phyloP scores from a whole-genome alignment of 202 grass and related monocot species.

The Schoenoplectus tabernaemontani region DNA sequence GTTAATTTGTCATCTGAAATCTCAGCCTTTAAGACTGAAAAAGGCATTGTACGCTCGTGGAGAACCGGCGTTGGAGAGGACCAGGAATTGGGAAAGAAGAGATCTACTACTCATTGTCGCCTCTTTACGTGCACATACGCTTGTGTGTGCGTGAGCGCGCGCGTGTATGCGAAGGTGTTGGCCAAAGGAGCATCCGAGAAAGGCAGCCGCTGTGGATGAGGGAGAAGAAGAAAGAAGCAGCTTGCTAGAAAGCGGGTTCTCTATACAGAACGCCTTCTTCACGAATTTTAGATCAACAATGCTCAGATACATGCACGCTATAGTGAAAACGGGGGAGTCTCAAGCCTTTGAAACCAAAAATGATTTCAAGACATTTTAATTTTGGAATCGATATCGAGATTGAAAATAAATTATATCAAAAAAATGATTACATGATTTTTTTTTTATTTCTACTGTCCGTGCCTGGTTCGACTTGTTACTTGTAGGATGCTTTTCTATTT shows the following conservation, averaged over 20 bases:
- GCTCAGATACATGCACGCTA: not conserved
- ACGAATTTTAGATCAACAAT: not conserved
- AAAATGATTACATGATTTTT: no score
- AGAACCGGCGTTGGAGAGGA: conserved; percentile 14
- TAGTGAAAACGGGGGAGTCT: no score
- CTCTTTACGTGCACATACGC: not conserved
- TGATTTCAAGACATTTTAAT: no score
- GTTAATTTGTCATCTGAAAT: not conserved
- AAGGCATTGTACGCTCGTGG: conserved; percentile 5
- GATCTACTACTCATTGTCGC: conserved; percentile 10
- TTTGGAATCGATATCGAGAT: no score
- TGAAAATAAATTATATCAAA: no score
- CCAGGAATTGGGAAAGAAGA: conserved; percentile 18
- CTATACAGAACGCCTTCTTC: not conserved
- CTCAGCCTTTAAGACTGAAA: conserved; percentile 5
- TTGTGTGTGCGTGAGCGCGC: not conserved
- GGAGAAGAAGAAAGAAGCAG: not conserved
- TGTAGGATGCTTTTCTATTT: no score
- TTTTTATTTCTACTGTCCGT: no score
- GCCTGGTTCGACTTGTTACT: no score
- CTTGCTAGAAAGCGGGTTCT: not conserved
- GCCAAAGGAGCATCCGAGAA: not conserved
- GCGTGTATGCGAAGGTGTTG: not conserved
- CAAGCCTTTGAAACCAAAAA: no score
- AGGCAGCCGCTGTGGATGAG: conserved; percentile 13